Conservation (phyloP, 768 basidiomycete genomes). For the Xerocomus potaroensis region DNA sequence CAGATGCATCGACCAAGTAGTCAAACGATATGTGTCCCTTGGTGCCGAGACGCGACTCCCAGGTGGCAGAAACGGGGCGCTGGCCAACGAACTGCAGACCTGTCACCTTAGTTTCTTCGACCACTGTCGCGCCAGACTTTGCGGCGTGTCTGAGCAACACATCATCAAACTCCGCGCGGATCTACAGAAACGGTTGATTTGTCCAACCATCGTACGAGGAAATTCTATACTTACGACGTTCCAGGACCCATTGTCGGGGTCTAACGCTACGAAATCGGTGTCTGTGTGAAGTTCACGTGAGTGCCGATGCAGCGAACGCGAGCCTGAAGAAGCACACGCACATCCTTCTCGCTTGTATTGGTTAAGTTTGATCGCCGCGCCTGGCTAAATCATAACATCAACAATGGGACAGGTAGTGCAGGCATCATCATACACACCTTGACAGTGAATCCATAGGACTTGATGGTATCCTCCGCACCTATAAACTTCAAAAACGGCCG, state of each 20-base stretch:
- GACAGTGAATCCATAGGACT: slow-evolving; percentile 5
- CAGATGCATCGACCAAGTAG: slow-evolving; percentile 10
- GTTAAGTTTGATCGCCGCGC: slow-evolving; percentile 7
- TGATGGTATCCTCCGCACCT: slow-evolving; percentile 5
- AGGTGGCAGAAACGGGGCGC: slow-evolving; percentile 2
- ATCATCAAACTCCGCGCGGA: slow-evolving; percentile 7
- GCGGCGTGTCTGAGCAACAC: neutral
- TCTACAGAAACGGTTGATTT: neutral
- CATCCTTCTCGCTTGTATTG: slow-evolving; percentile 15
- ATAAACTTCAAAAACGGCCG: slow-evolving; percentile 9
- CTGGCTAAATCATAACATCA: slow-evolving; percentile 1
- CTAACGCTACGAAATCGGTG: slow-evolving; percentile 3
- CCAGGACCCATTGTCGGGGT: slow-evolving; percentile 3
- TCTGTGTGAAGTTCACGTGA: slow-evolving; percentile 2
- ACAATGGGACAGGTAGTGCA: neutral
- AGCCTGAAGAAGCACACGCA: neutral
- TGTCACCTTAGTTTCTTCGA: slow-evolving; percentile 3
- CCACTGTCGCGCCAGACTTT: neutral
- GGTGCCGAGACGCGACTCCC: neutral
- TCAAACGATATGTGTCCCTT: slow-evolving; percentile 5
- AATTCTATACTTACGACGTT: slow-evolving; percentile 1
- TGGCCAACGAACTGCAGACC: slow-evolving; percentile 3
- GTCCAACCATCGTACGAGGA: neutral
- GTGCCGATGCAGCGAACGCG: neutral
- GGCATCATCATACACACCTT: slow-evolving; percentile 3